These are phyloP conservation scores for Echria macrotheca DNA, from an alignment of 495 filamentous ascomycete genomes.

Conservation along the genomic window DNA sequence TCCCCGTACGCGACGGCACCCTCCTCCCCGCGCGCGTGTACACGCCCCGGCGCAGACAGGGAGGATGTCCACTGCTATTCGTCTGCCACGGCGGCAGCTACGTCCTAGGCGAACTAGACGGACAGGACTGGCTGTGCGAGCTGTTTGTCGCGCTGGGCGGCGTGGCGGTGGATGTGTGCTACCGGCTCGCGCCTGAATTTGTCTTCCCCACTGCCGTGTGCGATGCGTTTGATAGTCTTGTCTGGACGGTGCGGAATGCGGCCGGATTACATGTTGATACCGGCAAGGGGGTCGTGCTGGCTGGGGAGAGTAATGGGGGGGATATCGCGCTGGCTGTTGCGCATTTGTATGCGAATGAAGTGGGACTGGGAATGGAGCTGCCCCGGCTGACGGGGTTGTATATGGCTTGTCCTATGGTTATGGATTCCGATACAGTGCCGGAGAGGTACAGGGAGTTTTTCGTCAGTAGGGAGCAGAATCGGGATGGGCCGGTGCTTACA, in stretches of 20 bases:
- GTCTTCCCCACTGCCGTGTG: not conserved
- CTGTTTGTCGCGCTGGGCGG: not conserved
- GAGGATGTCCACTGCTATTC: not conserved
- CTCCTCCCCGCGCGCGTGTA: not conserved
- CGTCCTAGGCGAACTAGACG: not conserved
- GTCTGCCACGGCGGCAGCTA: conserved; percentile 3
- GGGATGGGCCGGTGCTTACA: not conserved
- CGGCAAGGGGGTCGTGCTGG: not conserved
- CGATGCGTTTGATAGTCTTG: conserved; percentile 1
- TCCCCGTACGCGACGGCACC: not conserved
- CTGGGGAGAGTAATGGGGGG: not conserved
- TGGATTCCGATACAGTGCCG: not conserved
- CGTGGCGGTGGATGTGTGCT: conserved; percentile 1
- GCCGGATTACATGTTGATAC: not conserved
- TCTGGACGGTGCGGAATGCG: not conserved
- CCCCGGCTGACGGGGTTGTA: conserved; percentile 1
- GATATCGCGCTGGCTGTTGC: conserved; percentile 1
- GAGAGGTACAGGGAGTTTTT: conserved; percentile 2
- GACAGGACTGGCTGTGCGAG: conserved; percentile 2
- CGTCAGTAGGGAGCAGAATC: conserved; percentile 1
- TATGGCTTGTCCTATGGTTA: not conserved
- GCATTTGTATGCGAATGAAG: not conserved
- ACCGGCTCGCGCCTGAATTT: conserved; percentile 1
- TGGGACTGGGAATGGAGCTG: no score
- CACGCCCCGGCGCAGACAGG: not conserved